phyloP scores from a whole-genome alignment of 345 rosid genomes.

The Erysimum cheiranthoides region DNA sequence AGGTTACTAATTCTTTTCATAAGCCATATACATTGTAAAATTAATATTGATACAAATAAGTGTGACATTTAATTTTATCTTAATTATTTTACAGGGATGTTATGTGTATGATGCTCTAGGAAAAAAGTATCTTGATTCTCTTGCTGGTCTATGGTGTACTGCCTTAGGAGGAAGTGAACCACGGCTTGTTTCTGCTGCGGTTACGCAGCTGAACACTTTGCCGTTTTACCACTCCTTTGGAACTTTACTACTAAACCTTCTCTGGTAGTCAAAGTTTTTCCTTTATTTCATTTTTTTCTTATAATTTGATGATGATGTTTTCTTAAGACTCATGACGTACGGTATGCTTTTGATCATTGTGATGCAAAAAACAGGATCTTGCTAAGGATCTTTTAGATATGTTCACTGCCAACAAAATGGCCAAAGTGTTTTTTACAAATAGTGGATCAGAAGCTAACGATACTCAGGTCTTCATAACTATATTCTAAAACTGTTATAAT shows the following conservation, averaged over 20 bases:
- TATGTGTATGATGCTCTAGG: slow-evolving; percentile 81
- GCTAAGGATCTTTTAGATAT: slow-evolving; percentile 85
- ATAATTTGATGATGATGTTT: not conserved
- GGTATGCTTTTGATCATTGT: slow-evolving; percentile 21
- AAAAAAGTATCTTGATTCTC: slow-evolving; percentile 93
- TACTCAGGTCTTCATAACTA: slow-evolving; percentile 67
- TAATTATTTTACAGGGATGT: slow-evolving; percentile 63
- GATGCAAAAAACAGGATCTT: slow-evolving; percentile 70
- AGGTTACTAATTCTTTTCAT: slow-evolving; percentile 48
- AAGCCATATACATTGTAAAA: not conserved
- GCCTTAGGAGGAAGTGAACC: slow-evolving; percentile 96
- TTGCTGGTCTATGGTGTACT: slow-evolving; percentile 97
- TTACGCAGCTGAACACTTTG: slow-evolving; percentile 69
- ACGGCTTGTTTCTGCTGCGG: slow-evolving; percentile 87
- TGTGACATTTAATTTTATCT: not conserved
- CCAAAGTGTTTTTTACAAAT: slow-evolving; percentile 85
- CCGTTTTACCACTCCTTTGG: slow-evolving; percentile 99
- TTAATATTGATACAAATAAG: not conserved
- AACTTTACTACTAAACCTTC: slow-evolving; percentile 96
- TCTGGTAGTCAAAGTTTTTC: slow-evolving; percentile 55
- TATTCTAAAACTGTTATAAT: not conserved
- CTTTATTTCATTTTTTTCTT: not conserved
- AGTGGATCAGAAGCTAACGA: slow-evolving; percentile 99
- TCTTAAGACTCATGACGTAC: not conserved
- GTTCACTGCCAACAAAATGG: slow-evolving; percentile 87